A percentile compares a stretch with the other conserved stretches of the same genome.
phyloP scores from a whole-genome alignment of 2,329 filamentous ascomycete species.

The Fusarium sp. region DNA sequence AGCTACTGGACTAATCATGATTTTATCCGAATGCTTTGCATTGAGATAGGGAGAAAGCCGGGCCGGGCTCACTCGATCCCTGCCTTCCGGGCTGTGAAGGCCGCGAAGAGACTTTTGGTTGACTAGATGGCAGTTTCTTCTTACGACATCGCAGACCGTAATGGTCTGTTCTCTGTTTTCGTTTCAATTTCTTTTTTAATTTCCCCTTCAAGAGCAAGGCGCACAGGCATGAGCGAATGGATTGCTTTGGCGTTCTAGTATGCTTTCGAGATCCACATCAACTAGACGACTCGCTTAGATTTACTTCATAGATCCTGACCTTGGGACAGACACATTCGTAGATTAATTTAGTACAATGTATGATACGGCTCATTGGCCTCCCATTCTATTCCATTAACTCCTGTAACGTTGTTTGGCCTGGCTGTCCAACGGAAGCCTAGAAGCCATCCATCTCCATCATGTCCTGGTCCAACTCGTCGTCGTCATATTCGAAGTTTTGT shows the following conservation, averaged over 20 bases:
- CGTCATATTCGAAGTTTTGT: slow-evolving; percentile 65
- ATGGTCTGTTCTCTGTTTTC: neutral
- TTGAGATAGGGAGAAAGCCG: slow-evolving; percentile 83
- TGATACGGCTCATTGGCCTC: slow-evolving; percentile 21
- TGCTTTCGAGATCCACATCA: neutral
- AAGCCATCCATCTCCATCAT: slow-evolving; percentile 66
- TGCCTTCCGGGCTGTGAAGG: slow-evolving; percentile 70
- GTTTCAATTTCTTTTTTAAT: neutral
- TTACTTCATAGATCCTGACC: neutral
- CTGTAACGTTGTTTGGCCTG: neutral
- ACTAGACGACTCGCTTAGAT: slow-evolving; percentile 12
- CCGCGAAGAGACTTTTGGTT: slow-evolving; percentile 55
- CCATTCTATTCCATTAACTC: neutral
- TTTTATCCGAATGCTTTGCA: slow-evolving; percentile 89
- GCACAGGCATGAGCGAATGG: slow-evolving; percentile 2
- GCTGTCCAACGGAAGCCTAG: slow-evolving; percentile 25
- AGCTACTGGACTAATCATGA: slow-evolving; percentile 92
- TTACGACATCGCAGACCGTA: slow-evolving; percentile 3
- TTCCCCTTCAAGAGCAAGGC: slow-evolving; percentile 9
- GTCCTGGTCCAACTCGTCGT: slow-evolving; percentile 65
- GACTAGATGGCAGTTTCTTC: slow-evolving; percentile 22
- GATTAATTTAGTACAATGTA: slow-evolving; percentile 29
- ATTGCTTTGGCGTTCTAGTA: slow-evolving; percentile 9
- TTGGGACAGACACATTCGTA: neutral
- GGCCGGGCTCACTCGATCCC: slow-evolving; percentile 72